Percentiles rank a stretch among this genome's conserved stretches.
phyloP scores from a whole-genome alignment of 2,329 filamentous ascomycete species.

The Paramyrothecium sp. region DNA sequence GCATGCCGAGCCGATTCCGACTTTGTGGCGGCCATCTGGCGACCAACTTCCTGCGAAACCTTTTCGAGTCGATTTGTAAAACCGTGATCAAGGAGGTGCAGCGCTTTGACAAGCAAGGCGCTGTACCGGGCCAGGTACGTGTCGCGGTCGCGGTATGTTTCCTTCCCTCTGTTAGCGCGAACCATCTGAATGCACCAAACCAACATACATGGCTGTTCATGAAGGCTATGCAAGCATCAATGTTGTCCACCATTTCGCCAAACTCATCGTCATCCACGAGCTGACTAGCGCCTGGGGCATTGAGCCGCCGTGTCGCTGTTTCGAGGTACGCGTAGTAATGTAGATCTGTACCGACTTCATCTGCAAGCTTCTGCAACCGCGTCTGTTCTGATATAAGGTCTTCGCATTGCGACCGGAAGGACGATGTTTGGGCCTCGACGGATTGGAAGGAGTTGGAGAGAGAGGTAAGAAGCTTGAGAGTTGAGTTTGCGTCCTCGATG shows the following conservation, averaged over 20 bases:
- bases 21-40: slow-evolving; percentile 52
- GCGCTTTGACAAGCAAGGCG: slow-evolving; percentile 68
- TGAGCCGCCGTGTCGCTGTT: slow-evolving; percentile 82
- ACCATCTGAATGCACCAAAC: not conserved
- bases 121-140: slow-evolving; percentile 87
- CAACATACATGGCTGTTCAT: slow-evolving; percentile 78
- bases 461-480: slow-evolving; percentile 72
- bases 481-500: slow-evolving; percentile 72
- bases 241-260: slow-evolving; percentile 79
- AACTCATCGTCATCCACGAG: slow-evolving; percentile 84
- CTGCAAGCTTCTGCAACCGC: slow-evolving; percentile 73
- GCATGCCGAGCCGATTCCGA: slow-evolving; percentile 60
- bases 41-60: slow-evolving; percentile 52
- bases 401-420: slow-evolving; percentile 90
- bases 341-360: slow-evolving; percentile 85
- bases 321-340: slow-evolving; percentile 94
- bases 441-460: slow-evolving; percentile 83
- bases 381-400: slow-evolving; percentile 80
- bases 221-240: slow-evolving; percentile 90
- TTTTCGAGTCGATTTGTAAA: slow-evolving; percentile 52
- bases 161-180: slow-evolving; percentile 38
- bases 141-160: slow-evolving; percentile 82
- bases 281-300: slow-evolving; percentile 85
- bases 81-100: slow-evolving; percentile 60
- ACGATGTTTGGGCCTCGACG: slow-evolving; percentile 88